phyloP scores from a whole-genome alignment of 345 rosid species.

The Euphorbia lathyris region DNA sequence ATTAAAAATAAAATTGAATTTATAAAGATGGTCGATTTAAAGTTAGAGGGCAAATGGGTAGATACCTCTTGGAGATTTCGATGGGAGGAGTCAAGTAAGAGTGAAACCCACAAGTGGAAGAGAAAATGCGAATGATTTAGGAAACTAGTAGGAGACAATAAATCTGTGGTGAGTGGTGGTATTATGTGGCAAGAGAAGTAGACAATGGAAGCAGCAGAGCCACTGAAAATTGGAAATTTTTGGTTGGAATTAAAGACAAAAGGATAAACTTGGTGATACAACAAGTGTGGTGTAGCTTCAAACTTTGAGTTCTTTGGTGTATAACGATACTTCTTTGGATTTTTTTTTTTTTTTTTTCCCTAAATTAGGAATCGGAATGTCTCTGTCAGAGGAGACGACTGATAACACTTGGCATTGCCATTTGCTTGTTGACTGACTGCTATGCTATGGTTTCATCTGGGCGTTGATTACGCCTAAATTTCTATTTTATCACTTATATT shows the following conservation, averaged over 20 bases:
- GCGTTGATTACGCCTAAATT: neutral
- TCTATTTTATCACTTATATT: neutral
- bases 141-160: neutral
- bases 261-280: constrained; percentile 37
- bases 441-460: neutral
- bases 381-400: neutral
- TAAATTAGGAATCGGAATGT: neutral
- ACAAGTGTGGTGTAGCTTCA: constrained; percentile 54
- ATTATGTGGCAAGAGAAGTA: constrained; percentile 9
- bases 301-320: constrained; percentile 23
- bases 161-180: neutral
- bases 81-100: neutral
- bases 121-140: neutral
- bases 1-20: neutral
- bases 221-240: constrained; percentile 44
- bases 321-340: neutral
- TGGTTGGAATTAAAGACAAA: neutral
- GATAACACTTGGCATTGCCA: neutral
- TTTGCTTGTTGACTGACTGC: neutral
- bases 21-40: neutral
- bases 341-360: neutral
- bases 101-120: constrained; percentile 1
- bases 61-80: neutral
- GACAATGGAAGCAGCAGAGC: constrained; percentile 37
- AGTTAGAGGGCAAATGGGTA: neutral